Conservation (phyloP, 2,329 filamentous ascomycete species). For the Trichophyton schoenleinii region DNA sequence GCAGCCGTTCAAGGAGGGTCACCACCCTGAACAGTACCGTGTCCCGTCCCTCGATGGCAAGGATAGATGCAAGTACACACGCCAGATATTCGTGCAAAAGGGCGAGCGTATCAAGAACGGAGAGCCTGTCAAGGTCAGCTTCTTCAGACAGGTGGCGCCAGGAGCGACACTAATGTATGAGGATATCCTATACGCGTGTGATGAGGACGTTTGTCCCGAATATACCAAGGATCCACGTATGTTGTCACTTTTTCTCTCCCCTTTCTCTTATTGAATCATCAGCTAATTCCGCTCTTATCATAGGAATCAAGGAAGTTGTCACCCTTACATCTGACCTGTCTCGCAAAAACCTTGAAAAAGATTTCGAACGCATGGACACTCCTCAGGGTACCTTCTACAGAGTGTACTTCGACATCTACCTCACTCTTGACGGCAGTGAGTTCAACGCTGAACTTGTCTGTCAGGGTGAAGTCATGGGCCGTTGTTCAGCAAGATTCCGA, state of each 20-base stretch:
- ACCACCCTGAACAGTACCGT: conserved; percentile 95
- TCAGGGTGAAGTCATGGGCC: conserved; percentile 97
- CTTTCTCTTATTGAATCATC: background rate
- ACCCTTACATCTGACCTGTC: conserved; percentile 94
- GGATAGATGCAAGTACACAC: conserved; percentile 95
- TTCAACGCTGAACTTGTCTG: conserved; percentile 98
- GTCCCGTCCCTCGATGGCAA: conserved; percentile 94
- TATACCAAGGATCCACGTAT: conserved; percentile 98
- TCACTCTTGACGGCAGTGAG: conserved; percentile 91
- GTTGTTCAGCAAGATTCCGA: conserved; percentile 81
- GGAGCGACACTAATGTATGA: conserved; percentile 99
- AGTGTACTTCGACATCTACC: conserved; percentile 57
- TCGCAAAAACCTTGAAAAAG: conserved; percentile 96
- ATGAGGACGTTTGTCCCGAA: conserved; percentile 94
- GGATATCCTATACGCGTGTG: conserved; percentile 92
- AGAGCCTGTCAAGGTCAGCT: conserved; percentile 95
- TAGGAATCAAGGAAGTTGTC: conserved; percentile 97
- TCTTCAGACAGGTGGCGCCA: conserved; percentile 94
- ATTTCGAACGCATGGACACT: conserved; percentile 98
- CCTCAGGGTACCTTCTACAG: conserved; percentile 94
- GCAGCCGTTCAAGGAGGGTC: conserved; percentile 96
- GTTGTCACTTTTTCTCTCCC: conserved; percentile 30
- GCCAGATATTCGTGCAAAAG: conserved; percentile 97
- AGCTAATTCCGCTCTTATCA: conserved; percentile 1
- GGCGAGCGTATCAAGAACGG: conserved; percentile 98